These are phyloP conservation scores for Gentiana macrophylla DNA, from an alignment of 257 asterid species.

Conservation along the genomic window DNA sequence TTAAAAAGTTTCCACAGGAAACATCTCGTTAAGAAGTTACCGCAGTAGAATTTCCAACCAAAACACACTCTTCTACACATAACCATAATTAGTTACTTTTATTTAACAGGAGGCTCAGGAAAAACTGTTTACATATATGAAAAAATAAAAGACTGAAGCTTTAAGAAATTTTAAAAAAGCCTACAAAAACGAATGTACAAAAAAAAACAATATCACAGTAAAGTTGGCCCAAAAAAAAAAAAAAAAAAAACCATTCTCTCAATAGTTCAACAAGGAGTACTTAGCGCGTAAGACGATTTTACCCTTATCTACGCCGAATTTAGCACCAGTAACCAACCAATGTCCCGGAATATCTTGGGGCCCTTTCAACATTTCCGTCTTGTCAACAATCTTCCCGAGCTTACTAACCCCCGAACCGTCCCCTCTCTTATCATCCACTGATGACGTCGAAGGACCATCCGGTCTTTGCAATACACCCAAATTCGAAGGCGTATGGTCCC, in stretches of 20 bases:
- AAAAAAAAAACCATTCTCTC: constrained; percentile 7
- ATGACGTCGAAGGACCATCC: constrained; percentile 59
- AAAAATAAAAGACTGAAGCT: not conserved
- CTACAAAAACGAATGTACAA: constrained; percentile 26
- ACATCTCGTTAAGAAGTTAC: too few species aligned
- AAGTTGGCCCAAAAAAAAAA: too few species aligned
- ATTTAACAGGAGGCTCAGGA: constrained; percentile 2
- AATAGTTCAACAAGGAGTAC: constrained; percentile 86
- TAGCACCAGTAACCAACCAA: constrained; percentile 98
- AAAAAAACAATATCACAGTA: constrained; percentile 7
- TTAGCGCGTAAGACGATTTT: constrained; percentile 70
- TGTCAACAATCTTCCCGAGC: constrained; percentile 76
- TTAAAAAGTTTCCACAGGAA: too few species aligned
- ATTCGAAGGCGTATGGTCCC: constrained; percentile 93
- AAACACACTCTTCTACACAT: too few species aligned
- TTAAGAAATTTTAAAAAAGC: constrained; percentile 1
- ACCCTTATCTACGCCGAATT: constrained; percentile 98
- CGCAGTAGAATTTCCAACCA: too few species aligned
- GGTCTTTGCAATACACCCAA: constrained; percentile 32
- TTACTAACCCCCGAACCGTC: constrained; percentile 56
- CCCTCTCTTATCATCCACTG: constrained; percentile 22
- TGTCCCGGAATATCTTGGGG: constrained; percentile 97
- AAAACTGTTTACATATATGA: constrained; percentile 6
- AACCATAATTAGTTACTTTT: not conserved
- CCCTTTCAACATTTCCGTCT: constrained; percentile 95